These are phyloP conservation scores for Rhizoclosmatium sp. DNA, from an alignment of 192 early-diverging fungal species.

Conservation along the genomic window DNA sequence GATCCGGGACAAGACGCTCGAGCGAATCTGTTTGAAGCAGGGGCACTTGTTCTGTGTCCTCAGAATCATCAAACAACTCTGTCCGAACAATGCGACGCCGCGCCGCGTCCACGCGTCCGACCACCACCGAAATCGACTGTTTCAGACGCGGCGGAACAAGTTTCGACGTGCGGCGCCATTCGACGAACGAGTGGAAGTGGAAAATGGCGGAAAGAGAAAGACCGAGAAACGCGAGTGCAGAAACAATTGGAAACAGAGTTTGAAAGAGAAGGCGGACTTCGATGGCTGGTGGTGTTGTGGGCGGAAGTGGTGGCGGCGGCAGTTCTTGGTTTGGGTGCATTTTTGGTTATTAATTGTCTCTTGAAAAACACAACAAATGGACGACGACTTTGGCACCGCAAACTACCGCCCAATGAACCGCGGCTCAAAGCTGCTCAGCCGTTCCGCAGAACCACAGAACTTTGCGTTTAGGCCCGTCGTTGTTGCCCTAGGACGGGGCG, in stretches of 20 bases:
- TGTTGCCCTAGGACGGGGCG: conserved; percentile 19
- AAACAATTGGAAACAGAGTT: background rate
- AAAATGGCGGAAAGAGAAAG: background rate
- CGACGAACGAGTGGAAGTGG: background rate
- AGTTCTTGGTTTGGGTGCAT: too few species aligned
- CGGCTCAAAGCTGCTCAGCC: conserved; percentile 66
- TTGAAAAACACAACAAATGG: background rate
- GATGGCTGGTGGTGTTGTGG: background rate
- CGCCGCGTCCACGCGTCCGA: background rate
- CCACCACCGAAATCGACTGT: background rate
- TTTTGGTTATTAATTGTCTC: too few species aligned
- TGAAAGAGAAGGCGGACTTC: background rate
- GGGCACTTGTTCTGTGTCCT: too few species aligned
- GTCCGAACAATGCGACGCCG: background rate
- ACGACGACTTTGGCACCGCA: conserved; percentile 34
- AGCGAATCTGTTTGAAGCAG: too few species aligned
- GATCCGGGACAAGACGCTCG: too few species aligned
- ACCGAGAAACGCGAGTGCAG: background rate
- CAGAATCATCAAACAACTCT: too few species aligned
- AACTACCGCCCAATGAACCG: conserved; percentile 65
- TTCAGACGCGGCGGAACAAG: background rate
- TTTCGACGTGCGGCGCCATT: background rate
- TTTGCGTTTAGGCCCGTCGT: conserved; percentile 8
- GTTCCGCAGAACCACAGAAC: conserved; percentile 30
- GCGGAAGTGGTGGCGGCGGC: background rate